Percentiles rank a stretch among this genome's conserved stretches.
Evolutionary conservation across 441 rosid species (phyloP).

Genomic region (Gossypium aridum): DNA sequence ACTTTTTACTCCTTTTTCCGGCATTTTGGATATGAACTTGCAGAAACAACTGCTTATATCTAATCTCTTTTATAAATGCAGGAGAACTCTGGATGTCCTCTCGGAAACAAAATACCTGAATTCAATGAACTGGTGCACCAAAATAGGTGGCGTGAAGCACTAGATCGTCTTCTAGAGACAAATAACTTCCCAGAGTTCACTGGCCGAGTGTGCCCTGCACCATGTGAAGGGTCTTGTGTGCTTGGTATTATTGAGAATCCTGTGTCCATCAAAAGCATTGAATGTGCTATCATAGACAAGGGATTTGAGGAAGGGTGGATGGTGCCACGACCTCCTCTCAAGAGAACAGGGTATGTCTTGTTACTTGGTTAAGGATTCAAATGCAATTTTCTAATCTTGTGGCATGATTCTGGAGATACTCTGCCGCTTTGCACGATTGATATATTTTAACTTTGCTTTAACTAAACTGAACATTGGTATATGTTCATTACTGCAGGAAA

Average conservation of each 20-base stretch:
- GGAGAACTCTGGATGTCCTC: constrained; percentile 99
- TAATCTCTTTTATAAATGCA: constrained; percentile 19
- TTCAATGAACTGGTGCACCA: constrained; percentile 97
- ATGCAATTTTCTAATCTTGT: not conserved
- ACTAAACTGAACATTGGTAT: not conserved
- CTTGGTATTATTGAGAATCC: constrained; percentile 99
- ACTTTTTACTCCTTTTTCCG: not conserved
- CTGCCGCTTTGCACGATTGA: not conserved
- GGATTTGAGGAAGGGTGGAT: constrained; percentile 99
- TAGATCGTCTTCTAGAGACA: constrained; percentile 92
- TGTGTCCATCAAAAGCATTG: constrained; percentile 92
- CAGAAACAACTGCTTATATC: not conserved
- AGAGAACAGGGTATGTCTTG: constrained; percentile 75
- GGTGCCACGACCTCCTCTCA: constrained; percentile 89
- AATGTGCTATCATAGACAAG: constrained; percentile 91
- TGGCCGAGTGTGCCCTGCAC: constrained; percentile 99
- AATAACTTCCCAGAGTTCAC: constrained; percentile 99
- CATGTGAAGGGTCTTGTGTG: constrained; percentile 99
- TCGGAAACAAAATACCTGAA: constrained; percentile 99
- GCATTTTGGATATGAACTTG: not conserved
- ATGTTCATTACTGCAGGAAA: constrained; percentile 48
- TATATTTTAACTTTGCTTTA: not conserved
- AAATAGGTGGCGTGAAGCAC: constrained; percentile 98
- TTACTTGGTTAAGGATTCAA: not conserved
- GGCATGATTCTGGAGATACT: not conserved